Base-by-base conservation (phyloP, 768 basidiomycete genomes). In the Sarcodon sp. region DNA sequence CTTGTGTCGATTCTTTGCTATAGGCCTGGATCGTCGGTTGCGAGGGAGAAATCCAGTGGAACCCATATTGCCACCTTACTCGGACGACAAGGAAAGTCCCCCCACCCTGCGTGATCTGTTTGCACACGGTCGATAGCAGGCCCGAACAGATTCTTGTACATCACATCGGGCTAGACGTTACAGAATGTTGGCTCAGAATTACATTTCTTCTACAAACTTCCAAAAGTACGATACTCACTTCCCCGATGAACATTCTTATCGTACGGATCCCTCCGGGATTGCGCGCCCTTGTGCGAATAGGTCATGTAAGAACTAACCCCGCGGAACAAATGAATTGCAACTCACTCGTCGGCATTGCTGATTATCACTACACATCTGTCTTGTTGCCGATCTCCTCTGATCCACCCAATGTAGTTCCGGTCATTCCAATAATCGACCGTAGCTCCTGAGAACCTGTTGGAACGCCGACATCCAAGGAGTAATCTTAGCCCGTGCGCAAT, bases 361-460 rank as follows among this genome's bases (percentile, higher is more conserved):
- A 88, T 57, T 13, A 88, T 61, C 1, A 89, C 86, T 1, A 67
- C 83, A 51, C 87, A 89, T 10, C 84, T 86, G 9, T 61, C 53
- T 56, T 71, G 74, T 37, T 59, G 54, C 8, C 80, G 67, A 10
- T 88, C 88, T 60, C 66, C 64, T 38, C 87, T 75, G 48, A 84
- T 77, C 54, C 86, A 90, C 15, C 84, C 88, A 56, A 90, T 78
- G 57, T 77, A 87, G 53, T 84, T 79, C 21, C 57, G 69, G 39
- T 71, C 59, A 12, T 64, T 60, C 48, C 75, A 69, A 62, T 84
- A 87, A 56, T 89, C 86, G 44, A 61, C 64, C 33, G 68, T 73
- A 9, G 61, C 53, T 6, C 87, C 88, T 54, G 87, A 79, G 1
- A 86, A 86, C 54, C 71, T 83, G 46, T 57, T 63, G 21, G 21